A percentile compares a stretch with the other conserved stretches of the same genome.
These are phyloP conservation scores for Tylopilus sp. DNA, from an alignment of 768 basidiomycete genomes.

Conservation along the genomic window DNA sequence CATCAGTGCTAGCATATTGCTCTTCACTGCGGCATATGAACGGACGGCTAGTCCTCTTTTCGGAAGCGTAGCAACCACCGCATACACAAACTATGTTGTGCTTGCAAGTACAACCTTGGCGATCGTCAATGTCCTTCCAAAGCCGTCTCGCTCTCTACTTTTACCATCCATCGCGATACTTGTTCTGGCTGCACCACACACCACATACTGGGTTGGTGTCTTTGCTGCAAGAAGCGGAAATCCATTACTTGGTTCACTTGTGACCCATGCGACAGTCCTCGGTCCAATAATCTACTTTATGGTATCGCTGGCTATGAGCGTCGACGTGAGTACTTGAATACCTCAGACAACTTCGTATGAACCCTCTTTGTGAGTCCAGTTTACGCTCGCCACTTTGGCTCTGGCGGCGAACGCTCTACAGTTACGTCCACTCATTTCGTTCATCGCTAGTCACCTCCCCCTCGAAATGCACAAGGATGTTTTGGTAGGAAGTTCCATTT, in stretches of 20 bases:
- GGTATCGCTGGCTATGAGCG: conserved; percentile 41
- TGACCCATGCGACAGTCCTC: conserved; percentile 55
- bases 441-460: conserved; percentile 12
- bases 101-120: conserved; percentile 36
- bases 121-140: conserved; percentile 31
- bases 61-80: conserved; percentile 53
- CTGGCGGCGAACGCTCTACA: conserved; percentile 28
- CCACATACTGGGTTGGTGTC: conserved; percentile 65
- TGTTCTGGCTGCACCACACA: conserved; percentile 50
- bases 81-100: conserved; percentile 43
- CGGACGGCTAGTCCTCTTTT: conserved; percentile 68
- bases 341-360: neutral
- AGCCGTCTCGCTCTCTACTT: conserved; percentile 23
- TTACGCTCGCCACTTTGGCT: conserved; percentile 21
- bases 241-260: conserved; percentile 54
- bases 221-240: conserved; percentile 53
- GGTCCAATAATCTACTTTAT: conserved; percentile 54
- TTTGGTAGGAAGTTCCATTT: conserved; percentile 16
- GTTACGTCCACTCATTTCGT: conserved; percentile 19
- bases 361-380: conserved; percentile 7
- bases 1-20: conserved; percentile 41
- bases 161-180: conserved; percentile 36
- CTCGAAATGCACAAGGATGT: conserved; percentile 19
- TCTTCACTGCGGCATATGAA: conserved; percentile 60
- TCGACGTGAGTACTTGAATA: conserved; percentile 35